Evolutionary conservation across 768 basidiomycete genomes (phyloP).

Genomic region (button mushroom (Agaricus bisporus)): DNA sequence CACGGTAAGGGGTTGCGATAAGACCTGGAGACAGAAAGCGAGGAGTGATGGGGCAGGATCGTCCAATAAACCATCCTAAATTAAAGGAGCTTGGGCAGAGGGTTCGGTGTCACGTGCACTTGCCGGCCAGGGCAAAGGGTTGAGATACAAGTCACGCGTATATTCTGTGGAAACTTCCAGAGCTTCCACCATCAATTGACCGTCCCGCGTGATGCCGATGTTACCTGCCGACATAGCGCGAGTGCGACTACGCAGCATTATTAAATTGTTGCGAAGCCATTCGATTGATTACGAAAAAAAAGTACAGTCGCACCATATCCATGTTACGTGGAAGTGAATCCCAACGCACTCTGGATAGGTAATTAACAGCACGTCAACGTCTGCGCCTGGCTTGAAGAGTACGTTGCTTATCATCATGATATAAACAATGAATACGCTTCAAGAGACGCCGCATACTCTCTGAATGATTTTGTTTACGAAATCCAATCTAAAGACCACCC

Average conservation of each 20-base stretch:
- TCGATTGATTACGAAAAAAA: too few relatives aligned
- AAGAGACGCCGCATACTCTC: too few relatives aligned
- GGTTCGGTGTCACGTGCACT: slow-evolving; percentile 44
- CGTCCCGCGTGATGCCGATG: not conserved
- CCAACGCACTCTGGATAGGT: too few relatives aligned
- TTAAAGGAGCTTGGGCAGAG: slow-evolving; percentile 68
- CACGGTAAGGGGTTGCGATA: slow-evolving; percentile 37
- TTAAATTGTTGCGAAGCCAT: not conserved
- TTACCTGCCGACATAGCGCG: not conserved
- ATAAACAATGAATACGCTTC: too few relatives aligned
- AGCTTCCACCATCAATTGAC: not conserved
- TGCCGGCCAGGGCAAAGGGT: slow-evolving; percentile 39
- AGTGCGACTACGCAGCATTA: slow-evolving; percentile 1
- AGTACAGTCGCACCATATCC: too few relatives aligned
- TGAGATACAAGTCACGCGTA: slow-evolving; percentile 22
- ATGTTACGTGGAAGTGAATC: too few relatives aligned
- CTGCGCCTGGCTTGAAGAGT: too few relatives aligned
- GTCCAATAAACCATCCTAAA: slow-evolving; percentile 52
- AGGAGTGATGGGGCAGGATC: slow-evolving; percentile 41
- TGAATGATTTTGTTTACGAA: too few relatives aligned
- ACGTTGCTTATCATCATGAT: too few relatives aligned
- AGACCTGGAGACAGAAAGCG: slow-evolving; percentile 31
- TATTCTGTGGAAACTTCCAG: slow-evolving; percentile 16
- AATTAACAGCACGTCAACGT: too few relatives aligned
- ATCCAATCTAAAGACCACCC: too few relatives aligned